Evolutionary conservation across 73 alveolate species (phyloP).

Genomic region (Blepharisma japonicum): DNA sequence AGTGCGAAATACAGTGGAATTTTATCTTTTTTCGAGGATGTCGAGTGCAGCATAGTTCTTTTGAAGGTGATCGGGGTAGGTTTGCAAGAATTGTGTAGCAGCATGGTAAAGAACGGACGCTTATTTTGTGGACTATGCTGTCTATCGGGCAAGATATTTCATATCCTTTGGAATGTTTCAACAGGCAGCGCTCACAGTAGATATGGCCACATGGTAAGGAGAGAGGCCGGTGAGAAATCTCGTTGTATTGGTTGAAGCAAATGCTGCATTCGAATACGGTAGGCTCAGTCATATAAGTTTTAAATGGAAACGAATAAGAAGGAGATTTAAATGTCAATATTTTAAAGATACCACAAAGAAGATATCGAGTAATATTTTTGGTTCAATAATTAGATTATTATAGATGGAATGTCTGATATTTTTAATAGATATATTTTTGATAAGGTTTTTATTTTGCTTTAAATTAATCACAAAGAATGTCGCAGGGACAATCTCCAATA

Average conservation of each 20-base stretch:
- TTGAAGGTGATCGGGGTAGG: slow-evolving; percentile 28
- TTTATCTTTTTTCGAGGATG: slow-evolving; percentile 46
- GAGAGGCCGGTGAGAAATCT: slow-evolving; percentile 37
- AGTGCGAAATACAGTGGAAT: slow-evolving; percentile 44
- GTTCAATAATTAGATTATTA: no score
- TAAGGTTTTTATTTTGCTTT: no score
- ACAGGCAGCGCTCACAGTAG: slow-evolving; percentile 44
- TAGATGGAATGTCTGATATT: no score
- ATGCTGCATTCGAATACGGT: slow-evolving; percentile 59
- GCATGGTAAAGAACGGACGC: slow-evolving; percentile 42
- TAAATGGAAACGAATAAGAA: no score
- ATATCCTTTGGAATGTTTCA: slow-evolving; percentile 22
- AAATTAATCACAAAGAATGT: no score
- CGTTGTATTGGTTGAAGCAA: slow-evolving; percentile 48
- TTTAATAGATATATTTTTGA: no score
- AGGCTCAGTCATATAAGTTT: slow-evolving; percentile 5
- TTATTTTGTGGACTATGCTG: slow-evolving; percentile 31
- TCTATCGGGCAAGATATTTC: slow-evolving; percentile 49
- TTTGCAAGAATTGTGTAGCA: slow-evolving; percentile 54
- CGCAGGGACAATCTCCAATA: no score
- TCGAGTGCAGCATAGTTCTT: slow-evolving; percentile 35
- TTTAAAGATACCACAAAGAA: no score
- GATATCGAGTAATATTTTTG: no score
- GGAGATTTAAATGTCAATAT: no score
- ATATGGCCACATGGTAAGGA: slow-evolving; percentile 62